Percentiles rank a stretch among this genome's conserved stretches.
Evolutionary conservation across 1,284 basidiomycete species (phyloP).

Genomic region (Puccinia horiana): DNA sequence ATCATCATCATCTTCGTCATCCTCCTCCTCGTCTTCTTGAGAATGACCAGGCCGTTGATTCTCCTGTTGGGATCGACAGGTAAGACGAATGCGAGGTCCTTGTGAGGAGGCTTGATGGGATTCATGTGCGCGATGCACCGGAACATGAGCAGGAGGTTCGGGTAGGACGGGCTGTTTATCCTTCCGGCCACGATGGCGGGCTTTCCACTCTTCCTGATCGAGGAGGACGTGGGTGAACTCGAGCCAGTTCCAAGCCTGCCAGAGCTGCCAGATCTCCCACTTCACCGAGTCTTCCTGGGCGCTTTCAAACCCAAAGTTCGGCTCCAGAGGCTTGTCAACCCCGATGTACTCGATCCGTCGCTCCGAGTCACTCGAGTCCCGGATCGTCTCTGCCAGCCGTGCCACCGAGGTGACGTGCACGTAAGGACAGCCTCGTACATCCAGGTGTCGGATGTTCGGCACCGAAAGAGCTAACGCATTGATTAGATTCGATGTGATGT

Average conservation of each 20-base stretch:
- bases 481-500: constrained; percentile 42
- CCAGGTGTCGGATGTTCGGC: constrained; percentile 45
- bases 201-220: constrained; percentile 44
- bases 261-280: constrained; percentile 46
- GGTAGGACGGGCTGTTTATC: constrained; percentile 37
- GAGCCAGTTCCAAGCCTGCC: constrained; percentile 48
- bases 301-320: constrained; percentile 14
- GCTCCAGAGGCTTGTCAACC: constrained; percentile 37
- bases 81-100: constrained; percentile 23
- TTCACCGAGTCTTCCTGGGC: constrained; percentile 28
- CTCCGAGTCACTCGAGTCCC: constrained; percentile 44
- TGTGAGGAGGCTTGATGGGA: background rate
- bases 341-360: constrained; percentile 41
- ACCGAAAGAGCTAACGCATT: constrained; percentile 46
- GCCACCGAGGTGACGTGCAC: constrained; percentile 42
- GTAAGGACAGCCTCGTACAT: constrained; percentile 45
- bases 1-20: constrained; percentile 7
- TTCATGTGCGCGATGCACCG: background rate
- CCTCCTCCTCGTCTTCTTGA: background rate
- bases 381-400: constrained; percentile 43
- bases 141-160: background rate
- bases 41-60: background rate
- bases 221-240: constrained; percentile 46
- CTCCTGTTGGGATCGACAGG: background rate
- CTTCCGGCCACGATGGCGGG: constrained; percentile 11